Base-by-base conservation (phyloP, 768 basidiomycete genomes). In the Zangia roseola region DNA sequence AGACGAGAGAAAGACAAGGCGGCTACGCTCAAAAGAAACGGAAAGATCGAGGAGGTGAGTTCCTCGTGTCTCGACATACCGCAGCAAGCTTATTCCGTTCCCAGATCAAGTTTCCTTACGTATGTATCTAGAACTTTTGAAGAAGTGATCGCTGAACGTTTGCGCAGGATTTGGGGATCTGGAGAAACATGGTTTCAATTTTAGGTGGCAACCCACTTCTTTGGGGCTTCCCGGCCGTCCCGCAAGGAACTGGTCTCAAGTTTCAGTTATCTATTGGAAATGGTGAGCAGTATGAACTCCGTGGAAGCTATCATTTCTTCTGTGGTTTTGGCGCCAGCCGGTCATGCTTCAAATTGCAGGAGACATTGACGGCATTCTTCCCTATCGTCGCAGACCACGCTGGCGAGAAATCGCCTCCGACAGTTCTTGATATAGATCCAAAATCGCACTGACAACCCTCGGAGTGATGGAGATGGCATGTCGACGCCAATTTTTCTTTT, bases 1-100 rank as follows among this genome's bases (percentile, higher is more conserved):
- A 84, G 88, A 0, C 95, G 91, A 90, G 97, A 99, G 69, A 98
- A 98, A 70, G 94, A 98, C 62, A 94, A 88, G 68, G 91, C 83
- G 1, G 87, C 93, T 6, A 88, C 82, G 0, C 77, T 99, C 57
- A 82, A 91, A 42, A 81, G 88, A 16, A 74, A 86, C 49, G 95
- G 94, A 6, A 91, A 88, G 67, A 86, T 97, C 47, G 81, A 77
- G 43, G 88, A 93, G 70, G 88, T 88, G 46, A 19, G 60, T 58
- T 14, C 7, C 35, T 38, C 24, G 19, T 39, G 26, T 41, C 39
- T 30, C 21, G 23, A 31, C 33, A 3, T 28, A 21, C 8, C 48
- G 5, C 36, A 26, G 40, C n/a, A 34, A 14, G 37, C 43, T 55
- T 20, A 55, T 28, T 13, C 44, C 40, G 8, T 34, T 13, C 14